phyloP scores from a whole-genome alignment of 1,139 yeast genomes.

The Pichia sp. region DNA sequence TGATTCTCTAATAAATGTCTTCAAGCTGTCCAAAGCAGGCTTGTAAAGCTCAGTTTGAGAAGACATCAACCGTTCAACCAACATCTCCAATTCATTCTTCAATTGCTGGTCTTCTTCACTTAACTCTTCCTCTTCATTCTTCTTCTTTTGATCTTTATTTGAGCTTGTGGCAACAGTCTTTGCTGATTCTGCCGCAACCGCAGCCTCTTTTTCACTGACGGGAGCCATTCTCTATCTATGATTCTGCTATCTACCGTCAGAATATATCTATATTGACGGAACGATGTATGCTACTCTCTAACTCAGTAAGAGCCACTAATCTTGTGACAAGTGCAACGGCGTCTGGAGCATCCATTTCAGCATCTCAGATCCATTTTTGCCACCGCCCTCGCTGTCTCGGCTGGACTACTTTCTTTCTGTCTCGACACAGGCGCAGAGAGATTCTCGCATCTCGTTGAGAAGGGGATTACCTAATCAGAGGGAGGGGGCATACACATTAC shows the following conservation, averaged over 20 bases:
- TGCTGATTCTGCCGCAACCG: not conserved
- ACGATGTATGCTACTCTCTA: not conserved
- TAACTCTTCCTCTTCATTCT: constrained; percentile 60
- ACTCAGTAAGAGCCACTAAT: too few relatives aligned
- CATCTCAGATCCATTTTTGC: constrained; percentile 6
- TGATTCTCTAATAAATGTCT: constrained; percentile 78
- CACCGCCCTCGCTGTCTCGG: constrained; percentile 9
- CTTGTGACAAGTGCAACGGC: too few relatives aligned
- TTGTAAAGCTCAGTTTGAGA: constrained; percentile 47
- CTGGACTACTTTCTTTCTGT: too few relatives aligned
- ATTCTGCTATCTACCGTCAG: not conserved
- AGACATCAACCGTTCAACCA: constrained; percentile 72
- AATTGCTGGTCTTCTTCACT: constrained; percentile 91
- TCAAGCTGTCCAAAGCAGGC: constrained; percentile 62
- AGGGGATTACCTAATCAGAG: not conserved
- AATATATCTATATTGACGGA: not conserved
- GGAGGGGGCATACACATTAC: not conserved
- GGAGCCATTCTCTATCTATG: constrained; percentile 21
- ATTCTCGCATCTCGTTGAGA: not conserved
- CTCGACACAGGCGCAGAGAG: not conserved
- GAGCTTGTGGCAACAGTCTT: not conserved
- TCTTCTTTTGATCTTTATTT: constrained; percentile 9
- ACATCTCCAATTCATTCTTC: constrained; percentile 79
- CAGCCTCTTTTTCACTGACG: constrained; percentile 21
- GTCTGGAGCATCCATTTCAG: too few relatives aligned